Conservation (phyloP, 2,329 filamentous ascomycete species). For the Macrophomina pseudophaseolina region DNA sequence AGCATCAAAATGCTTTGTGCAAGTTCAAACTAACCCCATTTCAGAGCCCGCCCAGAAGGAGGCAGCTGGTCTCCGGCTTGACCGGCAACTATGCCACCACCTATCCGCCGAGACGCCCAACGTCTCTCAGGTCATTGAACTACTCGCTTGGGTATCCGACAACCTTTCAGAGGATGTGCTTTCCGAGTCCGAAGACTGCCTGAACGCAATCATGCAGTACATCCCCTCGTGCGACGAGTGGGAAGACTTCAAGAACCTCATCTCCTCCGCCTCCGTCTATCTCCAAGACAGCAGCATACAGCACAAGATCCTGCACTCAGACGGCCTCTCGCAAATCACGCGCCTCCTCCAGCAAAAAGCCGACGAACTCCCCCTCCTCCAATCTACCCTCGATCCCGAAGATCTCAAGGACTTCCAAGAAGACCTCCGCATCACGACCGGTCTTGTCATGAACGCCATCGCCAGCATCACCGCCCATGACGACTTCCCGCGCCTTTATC, state of each 20-base stretch:
- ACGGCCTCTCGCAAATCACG: conserved; percentile 37
- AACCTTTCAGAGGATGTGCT: conserved; percentile 35
- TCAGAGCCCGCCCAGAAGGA: conserved; percentile 42
- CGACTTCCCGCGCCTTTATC: conserved; percentile 38
- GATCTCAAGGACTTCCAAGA: conserved; percentile 22
- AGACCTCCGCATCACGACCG: conserved; percentile 21
- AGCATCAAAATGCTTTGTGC: neutral
- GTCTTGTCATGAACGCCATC: conserved; percentile 21
- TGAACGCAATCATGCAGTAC: conserved; percentile 4
- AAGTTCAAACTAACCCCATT: neutral
- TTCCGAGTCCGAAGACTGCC: conserved; percentile 21
- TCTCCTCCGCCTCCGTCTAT: conserved; percentile 33
- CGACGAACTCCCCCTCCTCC: conserved; percentile 17
- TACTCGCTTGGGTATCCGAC: conserved; percentile 42
- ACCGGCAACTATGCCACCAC: conserved; percentile 33
- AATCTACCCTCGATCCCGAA: conserved; percentile 10
- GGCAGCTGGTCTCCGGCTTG: conserved; percentile 41
- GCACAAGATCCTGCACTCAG: conserved; percentile 37
- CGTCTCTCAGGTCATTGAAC: conserved; percentile 41
- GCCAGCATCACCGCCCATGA: conserved; percentile 40
- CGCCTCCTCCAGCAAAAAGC: conserved; percentile 37
- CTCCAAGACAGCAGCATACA: conserved; percentile 44
- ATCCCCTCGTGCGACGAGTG: conserved; percentile 21
- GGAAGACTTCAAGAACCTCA: conserved; percentile 26
- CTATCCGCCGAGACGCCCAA: conserved; percentile 37